Percentiles rank a stretch among this genome's conserved stretches.
These are phyloP conservation scores for Astrephomene gubernaculifera DNA, from an alignment of 139 green algal genomes.

Conservation along the genomic window DNA sequence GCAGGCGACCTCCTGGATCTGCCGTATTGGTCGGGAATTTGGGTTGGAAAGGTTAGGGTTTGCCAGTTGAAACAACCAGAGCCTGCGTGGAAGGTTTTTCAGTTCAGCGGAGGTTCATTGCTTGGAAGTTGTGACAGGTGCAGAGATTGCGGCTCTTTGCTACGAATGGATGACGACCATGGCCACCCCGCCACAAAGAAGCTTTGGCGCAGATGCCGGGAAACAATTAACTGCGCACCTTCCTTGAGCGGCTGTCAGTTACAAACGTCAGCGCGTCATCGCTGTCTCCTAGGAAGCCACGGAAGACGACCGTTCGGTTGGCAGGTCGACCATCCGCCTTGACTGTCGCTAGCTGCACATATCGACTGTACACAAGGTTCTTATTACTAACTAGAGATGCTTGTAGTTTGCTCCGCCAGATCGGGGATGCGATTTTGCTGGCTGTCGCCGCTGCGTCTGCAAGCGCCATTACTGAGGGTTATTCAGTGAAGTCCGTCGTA, in stretches of 20 bases:
- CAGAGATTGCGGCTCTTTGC: no score
- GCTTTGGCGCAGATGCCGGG: no score
- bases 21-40: not conserved
- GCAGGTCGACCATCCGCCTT: slow-evolving; percentile 71
- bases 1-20: slow-evolving; percentile 57
- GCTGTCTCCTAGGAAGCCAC: slow-evolving; percentile 71
- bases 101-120: no score
- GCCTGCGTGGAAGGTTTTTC: no score
- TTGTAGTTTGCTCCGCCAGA: slow-evolving; percentile 33
- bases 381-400: slow-evolving; percentile 40
- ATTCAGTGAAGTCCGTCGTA: no score
- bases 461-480: no score
- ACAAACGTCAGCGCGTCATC: slow-evolving; percentile 74
- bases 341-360: slow-evolving; percentile 86
- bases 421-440: not conserved
- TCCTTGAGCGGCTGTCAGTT: slow-evolving; percentile 66
- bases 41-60: not conserved
- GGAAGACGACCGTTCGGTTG: slow-evolving; percentile 84
- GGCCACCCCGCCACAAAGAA: no score
- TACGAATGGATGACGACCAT: no score
- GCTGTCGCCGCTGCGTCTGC: not conserved
- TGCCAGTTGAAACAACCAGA: no score
- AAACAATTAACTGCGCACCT: slow-evolving; percentile 52
- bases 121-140: no score
- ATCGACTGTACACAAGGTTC: slow-evolving; percentile 47